Conservation (phyloP, 768 basidiomycete species). For the Trametes elegans region DNA sequence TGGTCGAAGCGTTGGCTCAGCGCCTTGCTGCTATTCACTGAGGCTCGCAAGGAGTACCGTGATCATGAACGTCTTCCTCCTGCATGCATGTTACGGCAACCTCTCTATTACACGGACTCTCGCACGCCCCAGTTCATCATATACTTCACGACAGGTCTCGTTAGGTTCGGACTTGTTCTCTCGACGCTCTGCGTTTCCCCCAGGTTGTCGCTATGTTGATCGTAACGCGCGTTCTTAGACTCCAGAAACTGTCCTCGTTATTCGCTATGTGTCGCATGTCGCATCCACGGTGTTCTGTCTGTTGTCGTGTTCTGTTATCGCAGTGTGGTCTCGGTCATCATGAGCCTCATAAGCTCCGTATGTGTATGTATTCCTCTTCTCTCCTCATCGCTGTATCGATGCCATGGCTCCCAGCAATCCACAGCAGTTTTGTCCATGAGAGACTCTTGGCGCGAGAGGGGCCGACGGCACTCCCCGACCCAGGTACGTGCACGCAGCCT, state of each 20-base stretch:
- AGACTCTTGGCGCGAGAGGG: neutral
- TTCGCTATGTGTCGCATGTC: constrained; percentile 16
- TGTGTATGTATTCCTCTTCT: constrained; percentile 22
- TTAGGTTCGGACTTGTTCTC: constrained; percentile 5
- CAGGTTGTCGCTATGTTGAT: constrained; percentile 24
- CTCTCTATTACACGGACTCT: constrained; percentile 9
- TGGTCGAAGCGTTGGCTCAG: constrained; percentile 67
- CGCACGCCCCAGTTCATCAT: neutral
- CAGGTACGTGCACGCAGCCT: neutral
- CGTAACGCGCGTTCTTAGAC: constrained; percentile 13
- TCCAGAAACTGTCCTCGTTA: neutral
- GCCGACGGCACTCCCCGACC: neutral
- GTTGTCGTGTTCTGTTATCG: constrained; percentile 15
- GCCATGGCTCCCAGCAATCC: constrained; percentile 1
- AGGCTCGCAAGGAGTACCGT: neutral
- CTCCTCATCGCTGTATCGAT: constrained; percentile 11
- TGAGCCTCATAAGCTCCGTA: constrained; percentile 11
- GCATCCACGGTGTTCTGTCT: constrained; percentile 12
- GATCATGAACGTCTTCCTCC: neutral
- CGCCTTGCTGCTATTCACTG: constrained; percentile 40
- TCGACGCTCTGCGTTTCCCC: neutral
- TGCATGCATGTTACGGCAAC: constrained; percentile 12
- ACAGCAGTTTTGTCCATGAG: neutral
- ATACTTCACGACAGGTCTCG: constrained; percentile 13
- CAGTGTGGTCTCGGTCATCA: neutral